Evolutionary conservation across 176 grass and related monocot genomes (phyloP).

Genomic region (Oryza rufipogon): DNA sequence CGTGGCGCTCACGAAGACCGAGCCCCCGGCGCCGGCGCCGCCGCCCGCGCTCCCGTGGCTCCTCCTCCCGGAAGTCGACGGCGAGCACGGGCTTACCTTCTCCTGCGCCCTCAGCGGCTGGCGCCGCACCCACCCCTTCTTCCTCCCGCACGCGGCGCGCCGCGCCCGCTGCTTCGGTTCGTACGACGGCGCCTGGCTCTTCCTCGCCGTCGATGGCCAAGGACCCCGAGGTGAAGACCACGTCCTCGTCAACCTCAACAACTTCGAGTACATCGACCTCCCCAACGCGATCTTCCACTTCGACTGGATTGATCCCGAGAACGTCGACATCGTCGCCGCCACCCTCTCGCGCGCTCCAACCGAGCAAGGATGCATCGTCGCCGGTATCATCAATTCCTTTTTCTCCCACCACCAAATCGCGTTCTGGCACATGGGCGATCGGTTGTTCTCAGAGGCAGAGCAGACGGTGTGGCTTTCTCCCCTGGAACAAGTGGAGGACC

Average conservation of each 20-base stretch:
- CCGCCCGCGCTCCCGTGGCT: background rate
- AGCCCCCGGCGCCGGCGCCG: background rate
- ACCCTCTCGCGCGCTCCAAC: background rate
- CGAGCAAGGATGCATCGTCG: background rate
- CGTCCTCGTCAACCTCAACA: background rate
- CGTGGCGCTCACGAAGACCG: background rate
- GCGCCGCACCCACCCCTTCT: background rate
- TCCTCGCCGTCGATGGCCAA: background rate
- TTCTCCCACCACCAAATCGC: too few relatives aligned
- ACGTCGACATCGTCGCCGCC: background rate
- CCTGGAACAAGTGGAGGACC: too few relatives aligned
- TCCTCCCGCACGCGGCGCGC: background rate
- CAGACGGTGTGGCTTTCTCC: too few relatives aligned
- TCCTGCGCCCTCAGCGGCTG: background rate
- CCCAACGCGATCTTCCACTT: background rate
- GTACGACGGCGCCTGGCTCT: background rate
- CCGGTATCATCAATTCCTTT: too few relatives aligned
- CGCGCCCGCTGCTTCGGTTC: constrained; percentile 16
- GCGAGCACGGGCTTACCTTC: too few relatives aligned
- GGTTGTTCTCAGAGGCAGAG: background rate
- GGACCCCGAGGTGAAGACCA: background rate
- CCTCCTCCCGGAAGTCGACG: too few relatives aligned
- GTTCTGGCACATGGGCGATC: background rate
- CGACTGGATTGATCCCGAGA: too few relatives aligned
- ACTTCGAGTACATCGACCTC: background rate